Base-by-base conservation (phyloP, 2,329 filamentous ascomycete species). In the Monilinia vaccinii-corymbosi region DNA sequence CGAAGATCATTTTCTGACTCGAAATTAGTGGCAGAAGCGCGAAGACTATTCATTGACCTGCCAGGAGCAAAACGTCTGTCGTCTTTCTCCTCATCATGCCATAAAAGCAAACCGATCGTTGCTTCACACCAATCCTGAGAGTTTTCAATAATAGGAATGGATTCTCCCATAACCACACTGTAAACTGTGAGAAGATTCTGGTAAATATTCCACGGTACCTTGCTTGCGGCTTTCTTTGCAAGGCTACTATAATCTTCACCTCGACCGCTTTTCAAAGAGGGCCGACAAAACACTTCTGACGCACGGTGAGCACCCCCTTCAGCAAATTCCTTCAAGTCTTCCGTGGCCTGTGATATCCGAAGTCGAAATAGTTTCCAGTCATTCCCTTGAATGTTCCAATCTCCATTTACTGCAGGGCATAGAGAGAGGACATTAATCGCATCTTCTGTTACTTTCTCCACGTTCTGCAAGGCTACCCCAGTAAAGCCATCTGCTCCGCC, bases 51-150 rank as follows among this genome's bases (percentile, higher is more conserved):
- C 23, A 66, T 65, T 6, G 70, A 70, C 52, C 64, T 64, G 31
- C 68, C 65, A 28, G 66, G 61, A 47, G 67, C 64, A 46, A 68
- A 46, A 45, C 65, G 67, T 56, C 65, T 65, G 52, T 78, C 76
- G 11, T 85, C 80, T 62, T 85, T 82, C n/a, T 83, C 82, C 62
- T 94, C 90, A 70, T 96, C 87, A 91, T 92, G 96, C 93, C 93
- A 97, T 7, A 88, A 86, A 36, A 92, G 86, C 53, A 97, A 76
- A 1, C 87, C 89, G 62, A 97, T 76, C 0, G 87, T 88, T 0
- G 91, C 92, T 75, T 97, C 93, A 56, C 93, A 85, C 93, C 93
- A 97, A 73, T 97, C 92, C 69, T 93, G 86, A 1, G 91, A 84
- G 48, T 85, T 83, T 50, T 85, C 82, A 62, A 95, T 77, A 56